A percentile compares a stretch with the other conserved stretches of the same genome.
These are phyloP conservation scores for Martensiomyces pterosporus DNA, from an alignment of 192 early-diverging fungal species.

Conservation along the genomic window DNA sequence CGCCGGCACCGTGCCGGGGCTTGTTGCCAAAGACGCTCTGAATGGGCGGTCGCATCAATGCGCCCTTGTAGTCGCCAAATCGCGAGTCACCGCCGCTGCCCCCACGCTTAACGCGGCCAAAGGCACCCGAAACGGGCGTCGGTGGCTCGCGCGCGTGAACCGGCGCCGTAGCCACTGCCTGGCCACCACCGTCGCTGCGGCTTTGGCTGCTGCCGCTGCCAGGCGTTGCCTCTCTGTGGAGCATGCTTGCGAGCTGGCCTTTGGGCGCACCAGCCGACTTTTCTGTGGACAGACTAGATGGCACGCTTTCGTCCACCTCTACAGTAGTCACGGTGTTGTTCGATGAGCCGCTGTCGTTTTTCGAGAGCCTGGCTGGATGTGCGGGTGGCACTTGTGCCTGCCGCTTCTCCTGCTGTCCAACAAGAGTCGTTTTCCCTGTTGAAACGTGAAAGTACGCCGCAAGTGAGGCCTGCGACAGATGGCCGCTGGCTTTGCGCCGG, in stretches of 20 bases:
- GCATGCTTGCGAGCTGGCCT: conserved; percentile 40
- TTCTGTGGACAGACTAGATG: conserved; percentile 8
- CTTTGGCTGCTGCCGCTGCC: conserved; percentile 7
- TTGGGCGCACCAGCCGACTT: conserved; percentile 3
- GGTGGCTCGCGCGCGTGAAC: no score
- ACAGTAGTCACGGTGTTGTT: conserved; percentile 20
- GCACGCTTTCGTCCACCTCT: conserved; percentile 21
- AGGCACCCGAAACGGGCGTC: no score
- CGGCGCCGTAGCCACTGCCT: no score
- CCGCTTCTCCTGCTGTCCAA: conserved; percentile 4
- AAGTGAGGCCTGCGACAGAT: conserved; percentile 8
- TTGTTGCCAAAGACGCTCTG: conserved; percentile 31
- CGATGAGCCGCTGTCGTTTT: conserved; percentile 26
- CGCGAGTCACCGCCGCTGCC: conserved; percentile 37
- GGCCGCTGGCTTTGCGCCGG: no score
- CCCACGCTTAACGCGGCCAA: conserved; percentile 24
- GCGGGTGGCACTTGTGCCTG: conserved; percentile 3
- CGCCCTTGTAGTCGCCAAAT: conserved; percentile 28
- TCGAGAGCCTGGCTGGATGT: conserved; percentile 9
- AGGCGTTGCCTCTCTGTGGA: conserved; percentile 20
- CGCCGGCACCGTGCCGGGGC: conserved; percentile 7
- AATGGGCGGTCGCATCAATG: conserved; percentile 14
- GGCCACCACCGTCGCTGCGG: neutral
- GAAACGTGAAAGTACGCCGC: conserved; percentile 32
- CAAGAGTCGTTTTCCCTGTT: conserved; percentile 20